phyloP scores from a whole-genome alignment of 2,329 filamentous ascomycete genomes.

The Endocalyx cinctus region DNA sequence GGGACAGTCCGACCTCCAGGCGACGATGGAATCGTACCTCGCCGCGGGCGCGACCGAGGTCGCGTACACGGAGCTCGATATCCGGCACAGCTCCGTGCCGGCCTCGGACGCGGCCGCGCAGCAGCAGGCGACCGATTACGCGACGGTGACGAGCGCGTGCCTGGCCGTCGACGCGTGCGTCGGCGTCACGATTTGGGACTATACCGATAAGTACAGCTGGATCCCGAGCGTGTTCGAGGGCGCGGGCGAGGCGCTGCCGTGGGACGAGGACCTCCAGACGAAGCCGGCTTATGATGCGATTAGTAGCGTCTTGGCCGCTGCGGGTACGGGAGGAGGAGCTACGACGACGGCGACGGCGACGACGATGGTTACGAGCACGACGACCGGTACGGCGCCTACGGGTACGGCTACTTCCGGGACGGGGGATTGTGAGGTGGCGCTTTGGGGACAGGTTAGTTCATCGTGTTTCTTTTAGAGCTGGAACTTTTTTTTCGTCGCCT shows the following conservation, averaged over 20 bases:
- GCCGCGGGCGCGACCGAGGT: slow-evolving; percentile 48
- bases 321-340: slow-evolving; percentile 12
- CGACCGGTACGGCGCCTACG: neutral
- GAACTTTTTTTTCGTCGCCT: no score
- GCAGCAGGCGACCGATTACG: slow-evolving; percentile 45
- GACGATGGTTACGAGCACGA: slow-evolving; percentile 5
- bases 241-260: slow-evolving; percentile 33
- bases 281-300: slow-evolving; percentile 35
- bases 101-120: slow-evolving; percentile 33
- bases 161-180: slow-evolving; percentile 32
- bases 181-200: slow-evolving; percentile 40
- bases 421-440: slow-evolving; percentile 9
- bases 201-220: slow-evolving; percentile 38
- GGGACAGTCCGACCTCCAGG: slow-evolving; percentile 36
- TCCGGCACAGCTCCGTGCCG: slow-evolving; percentile 45
- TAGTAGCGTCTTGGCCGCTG: slow-evolving; percentile 31
- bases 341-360: slow-evolving; percentile 5
- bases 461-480: no score
- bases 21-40: slow-evolving; percentile 46
- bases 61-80: slow-evolving; percentile 59
- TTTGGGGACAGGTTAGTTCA: no score
- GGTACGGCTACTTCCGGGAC: slow-evolving; percentile 3
- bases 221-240: slow-evolving; percentile 33
- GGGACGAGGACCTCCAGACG: slow-evolving; percentile 30
- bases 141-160: slow-evolving; percentile 30